These are phyloP conservation scores for Xylariaceae sp. DNA, from an alignment of 2,329 filamentous ascomycete species.

Conservation along the genomic window DNA sequence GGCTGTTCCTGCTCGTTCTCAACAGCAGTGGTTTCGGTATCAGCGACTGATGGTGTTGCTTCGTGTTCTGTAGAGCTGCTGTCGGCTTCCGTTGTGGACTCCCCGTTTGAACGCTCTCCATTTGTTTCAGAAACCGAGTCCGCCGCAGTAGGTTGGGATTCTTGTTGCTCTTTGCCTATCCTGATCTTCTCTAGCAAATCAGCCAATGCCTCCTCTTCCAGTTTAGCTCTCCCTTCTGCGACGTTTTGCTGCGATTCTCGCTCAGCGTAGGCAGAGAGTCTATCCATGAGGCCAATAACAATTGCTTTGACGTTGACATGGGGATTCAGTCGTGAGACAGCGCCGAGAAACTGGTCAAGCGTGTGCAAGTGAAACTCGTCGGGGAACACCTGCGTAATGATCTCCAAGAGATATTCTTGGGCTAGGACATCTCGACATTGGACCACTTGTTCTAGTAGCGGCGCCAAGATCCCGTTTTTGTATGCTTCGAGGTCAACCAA, in stretches of 20 bases:
- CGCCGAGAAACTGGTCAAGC: slow-evolving; percentile 90
- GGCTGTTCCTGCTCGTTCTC: slow-evolving; percentile 48
- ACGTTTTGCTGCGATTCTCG: slow-evolving; percentile 78
- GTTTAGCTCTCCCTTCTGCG: slow-evolving; percentile 73
- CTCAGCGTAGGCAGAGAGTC: slow-evolving; percentile 92
- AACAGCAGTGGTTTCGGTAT: slow-evolving; percentile 54
- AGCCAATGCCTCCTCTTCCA: slow-evolving; percentile 83
- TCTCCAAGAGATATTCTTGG: slow-evolving; percentile 96
- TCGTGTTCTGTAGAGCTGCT: slow-evolving; percentile 44
- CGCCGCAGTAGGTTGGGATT: slow-evolving; percentile 32
- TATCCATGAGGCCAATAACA: slow-evolving; percentile 97
- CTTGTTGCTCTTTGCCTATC: slow-evolving; percentile 65
- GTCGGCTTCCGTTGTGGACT: slow-evolving; percentile 43
- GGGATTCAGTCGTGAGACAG: slow-evolving; percentile 89
- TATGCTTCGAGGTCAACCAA: slow-evolving; percentile 94
- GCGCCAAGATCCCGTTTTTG: slow-evolving; percentile 86
- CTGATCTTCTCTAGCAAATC: slow-evolving; percentile 79
- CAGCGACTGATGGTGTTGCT: slow-evolving; percentile 49
- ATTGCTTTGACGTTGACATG: slow-evolving; percentile 98
- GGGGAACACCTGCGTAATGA: slow-evolving; percentile 98
- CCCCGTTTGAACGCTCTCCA: slow-evolving; percentile 43
- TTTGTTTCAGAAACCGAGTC: slow-evolving; percentile 46
- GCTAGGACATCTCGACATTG: slow-evolving; percentile 96
- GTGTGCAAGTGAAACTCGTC: slow-evolving; percentile 98
- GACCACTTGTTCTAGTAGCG: slow-evolving; percentile 93